Evolutionary conservation across 1,284 basidiomycete genomes (phyloP).

Genomic region (Ustilago tritici): DNA sequence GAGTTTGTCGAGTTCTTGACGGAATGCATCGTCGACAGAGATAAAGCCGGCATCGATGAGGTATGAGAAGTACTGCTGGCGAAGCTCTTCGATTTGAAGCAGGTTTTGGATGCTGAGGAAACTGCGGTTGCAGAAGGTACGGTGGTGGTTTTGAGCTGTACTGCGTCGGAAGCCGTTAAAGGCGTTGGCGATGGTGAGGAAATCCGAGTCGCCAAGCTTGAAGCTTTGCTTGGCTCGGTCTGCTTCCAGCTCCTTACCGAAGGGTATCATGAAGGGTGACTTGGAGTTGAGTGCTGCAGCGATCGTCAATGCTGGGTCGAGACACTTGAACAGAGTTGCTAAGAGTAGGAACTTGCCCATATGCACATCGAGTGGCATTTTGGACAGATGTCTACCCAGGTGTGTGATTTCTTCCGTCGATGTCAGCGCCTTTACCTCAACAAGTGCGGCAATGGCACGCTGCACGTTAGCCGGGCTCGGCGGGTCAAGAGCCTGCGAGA

Average conservation of each 20-base stretch:
- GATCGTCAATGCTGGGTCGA: constrained; percentile 95
- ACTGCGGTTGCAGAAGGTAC: constrained; percentile 81
- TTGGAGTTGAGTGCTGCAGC: constrained; percentile 91
- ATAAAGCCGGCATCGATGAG: constrained; percentile 90
- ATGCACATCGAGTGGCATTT: constrained; percentile 95
- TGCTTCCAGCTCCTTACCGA: constrained; percentile 88
- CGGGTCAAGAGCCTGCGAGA: constrained; percentile 89
- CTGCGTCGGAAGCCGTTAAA: constrained; percentile 88
- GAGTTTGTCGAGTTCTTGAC: constrained; percentile 80
- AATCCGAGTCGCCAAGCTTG: constrained; percentile 91
- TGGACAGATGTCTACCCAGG: constrained; percentile 89
- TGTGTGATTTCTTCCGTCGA: constrained; percentile 90
- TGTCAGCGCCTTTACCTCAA: constrained; percentile 92
- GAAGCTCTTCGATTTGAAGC: constrained; percentile 94
- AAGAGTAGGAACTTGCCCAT: constrained; percentile 93
- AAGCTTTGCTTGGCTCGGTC: constrained; percentile 86
- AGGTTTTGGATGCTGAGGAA: constrained; percentile 91
- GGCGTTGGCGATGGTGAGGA: constrained; percentile 90
- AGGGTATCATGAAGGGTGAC: constrained; percentile 86
- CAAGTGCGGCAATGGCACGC: constrained; percentile 86
- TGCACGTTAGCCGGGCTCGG: constrained; percentile 89
- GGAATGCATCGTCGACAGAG: constrained; percentile 76
- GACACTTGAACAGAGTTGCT: constrained; percentile 85
- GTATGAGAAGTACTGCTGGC: constrained; percentile 85
- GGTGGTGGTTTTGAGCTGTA: constrained; percentile 74